Evolutionary conservation across 2,329 filamentous ascomycete species (phyloP), one percentile per base, ranked within the genome.

Genomic region (Ophiostoma sp.): DNA sequence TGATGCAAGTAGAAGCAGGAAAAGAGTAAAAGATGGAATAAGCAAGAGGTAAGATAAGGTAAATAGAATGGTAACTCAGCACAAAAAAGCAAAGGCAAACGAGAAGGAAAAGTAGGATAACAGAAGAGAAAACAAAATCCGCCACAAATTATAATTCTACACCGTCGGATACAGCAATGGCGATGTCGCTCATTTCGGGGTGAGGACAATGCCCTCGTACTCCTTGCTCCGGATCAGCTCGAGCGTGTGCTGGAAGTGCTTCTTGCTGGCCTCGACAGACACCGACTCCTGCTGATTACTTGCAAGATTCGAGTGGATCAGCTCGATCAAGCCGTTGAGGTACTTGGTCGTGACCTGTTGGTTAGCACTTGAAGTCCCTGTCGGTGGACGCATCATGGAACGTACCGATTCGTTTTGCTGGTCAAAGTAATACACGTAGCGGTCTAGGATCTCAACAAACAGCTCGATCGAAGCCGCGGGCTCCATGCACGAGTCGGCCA

Each of bases 341-440:
- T 98, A 99, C 79, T 98, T 98, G 2, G 90, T 97, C 5, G 95
- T 99, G 52, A 99, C 49, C 49, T 55, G 49, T 14, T 47, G 14
- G 5, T 36, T 4, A 55, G 8, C 14, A 5, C 27, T 55, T 27
- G n/a, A 27, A 27, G 27, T 27, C 27, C 27, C 27, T 27, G 27
- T 27, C 27, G 27, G 27, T 27, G 27, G 27, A 27, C 27, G 27
- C 27, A 6, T 55, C 8, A 27, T 4, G 27, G 11, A 5, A 12
- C 49, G n/a, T 55, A 55, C 95, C 73, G 93, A 93, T 80, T 99
- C 95, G 79, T 99, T 99, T 77, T 97, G 92, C 78, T 99, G 94
- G 78, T 99, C 95, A 81, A 97, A 99, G 81, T 98, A 99, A 79
- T 99, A 99, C 67, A 98, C 93, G 77, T 99, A 99, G 78, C 95